phyloP scores from a whole-genome alignment of 768 basidiomycete genomes.

The Boletus speciosus region DNA sequence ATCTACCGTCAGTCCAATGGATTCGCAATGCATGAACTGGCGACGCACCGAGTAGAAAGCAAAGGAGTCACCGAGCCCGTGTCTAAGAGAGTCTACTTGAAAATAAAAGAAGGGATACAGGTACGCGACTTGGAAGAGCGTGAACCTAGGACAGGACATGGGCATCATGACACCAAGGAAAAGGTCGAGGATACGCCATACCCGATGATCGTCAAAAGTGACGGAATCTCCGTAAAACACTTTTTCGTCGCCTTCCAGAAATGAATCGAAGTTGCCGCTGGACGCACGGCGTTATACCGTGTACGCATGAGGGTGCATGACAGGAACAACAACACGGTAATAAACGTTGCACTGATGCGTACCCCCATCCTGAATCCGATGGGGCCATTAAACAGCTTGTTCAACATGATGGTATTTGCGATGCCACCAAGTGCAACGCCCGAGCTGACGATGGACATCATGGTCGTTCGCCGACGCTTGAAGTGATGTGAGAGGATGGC shows the following conservation, averaged over 20 bases:
- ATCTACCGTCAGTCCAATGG: background rate
- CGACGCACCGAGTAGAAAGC: slow-evolving; percentile 52
- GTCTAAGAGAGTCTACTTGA: slow-evolving; percentile 51
- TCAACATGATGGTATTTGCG: slow-evolving; percentile 59
- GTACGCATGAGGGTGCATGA: slow-evolving; percentile 38
- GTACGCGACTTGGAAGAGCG: slow-evolving; percentile 36
- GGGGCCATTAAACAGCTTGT: slow-evolving; percentile 38
- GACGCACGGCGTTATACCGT: slow-evolving; percentile 17
- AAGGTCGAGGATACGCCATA: background rate
- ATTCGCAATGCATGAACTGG: background rate
- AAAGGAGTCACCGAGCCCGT: slow-evolving; percentile 42
- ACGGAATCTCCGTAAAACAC: slow-evolving; percentile 23
- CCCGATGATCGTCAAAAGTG: slow-evolving; percentile 26
- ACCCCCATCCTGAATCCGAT: slow-evolving; percentile 44
- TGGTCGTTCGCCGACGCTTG: slow-evolving; percentile 36
- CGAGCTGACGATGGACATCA: slow-evolving; percentile 45
- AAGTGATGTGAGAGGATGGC: slow-evolving; percentile 46
- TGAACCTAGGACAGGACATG: slow-evolving; percentile 14
- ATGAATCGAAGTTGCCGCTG: background rate
- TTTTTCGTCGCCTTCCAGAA: slow-evolving; percentile 20
- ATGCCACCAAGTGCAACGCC: slow-evolving; percentile 53
- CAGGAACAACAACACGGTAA: slow-evolving; percentile 34
- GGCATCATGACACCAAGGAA: background rate
- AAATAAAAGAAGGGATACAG: slow-evolving; percentile 57
- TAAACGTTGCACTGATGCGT: slow-evolving; percentile 39